Base-by-base conservation (phyloP, 2,329 filamentous ascomycete species). In the Pezicula rhizophila region DNA sequence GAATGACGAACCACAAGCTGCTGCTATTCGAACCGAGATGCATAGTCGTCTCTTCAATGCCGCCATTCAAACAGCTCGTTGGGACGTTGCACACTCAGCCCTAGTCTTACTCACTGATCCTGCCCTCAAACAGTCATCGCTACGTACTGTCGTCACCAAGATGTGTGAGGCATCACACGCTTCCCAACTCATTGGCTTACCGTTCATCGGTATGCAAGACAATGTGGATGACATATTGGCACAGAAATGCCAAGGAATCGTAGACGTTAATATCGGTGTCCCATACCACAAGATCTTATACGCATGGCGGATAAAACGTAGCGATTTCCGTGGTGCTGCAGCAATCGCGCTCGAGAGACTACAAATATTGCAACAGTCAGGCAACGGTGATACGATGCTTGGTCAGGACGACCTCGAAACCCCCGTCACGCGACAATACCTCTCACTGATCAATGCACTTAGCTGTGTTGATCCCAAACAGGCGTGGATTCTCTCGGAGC, bases 361-460 rank as follows among this genome's bases (percentile, higher is more conserved):
- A 46, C 78, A 82, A 57, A 81, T 80, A 64, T 71, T 87, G 14
- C 74, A 76, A 52, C 70, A 72, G 23, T 73, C 78, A 0, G 78
- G 80, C 20, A 78, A 82, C 54, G 79, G 77, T 3, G 78, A 84
- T 52, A 75, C 72, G 52, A 67, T 77, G n/a, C 58, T 70, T 39
- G 57, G 55, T 11, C 57, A 52, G n/a, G 80, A 84, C 52, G 72
- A 74, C 4, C 70, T 82, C 10, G 81, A 85, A 57, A 85, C 81
- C 0, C 74, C 76, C 1, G 76, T 87, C 28, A 82, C 85, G 42
- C 80, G 87, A 57, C 85, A 89, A 61, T 93, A 95, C 60, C 72
- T 97, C n/a, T 77, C 90, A 52, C 78, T 99, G 40, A 95, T 99
- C 71, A 99, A 99, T 65, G 85, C 89, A 1, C 74, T 99, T 52